Evolutionary conservation across 768 basidiomycete genomes (phyloP).

Genomic region (Pisolithus tinctorius): DNA sequence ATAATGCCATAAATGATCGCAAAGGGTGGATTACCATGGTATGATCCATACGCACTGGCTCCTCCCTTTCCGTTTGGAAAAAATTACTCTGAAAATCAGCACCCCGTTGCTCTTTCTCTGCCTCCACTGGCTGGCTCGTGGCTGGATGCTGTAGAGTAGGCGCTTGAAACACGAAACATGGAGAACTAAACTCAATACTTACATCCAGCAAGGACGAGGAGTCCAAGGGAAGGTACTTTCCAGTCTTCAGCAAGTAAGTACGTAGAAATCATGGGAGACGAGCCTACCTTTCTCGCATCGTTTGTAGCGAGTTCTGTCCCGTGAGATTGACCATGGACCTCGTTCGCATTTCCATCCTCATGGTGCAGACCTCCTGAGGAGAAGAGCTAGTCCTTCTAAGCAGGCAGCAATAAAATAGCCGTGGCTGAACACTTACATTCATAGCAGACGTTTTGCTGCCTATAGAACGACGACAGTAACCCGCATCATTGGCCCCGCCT

Average conservation of each 20-base stretch:
- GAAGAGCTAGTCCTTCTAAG: too few relatives aligned
- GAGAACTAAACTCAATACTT: neutral
- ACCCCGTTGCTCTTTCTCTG: neutral
- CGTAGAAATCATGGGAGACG: neutral
- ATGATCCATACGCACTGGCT: neutral
- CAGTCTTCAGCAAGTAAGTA: neutral
- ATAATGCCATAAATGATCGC: too few relatives aligned
- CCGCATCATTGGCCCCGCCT: too few relatives aligned
- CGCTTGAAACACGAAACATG: neutral
- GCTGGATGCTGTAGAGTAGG: neutral
- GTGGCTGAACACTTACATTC: neutral
- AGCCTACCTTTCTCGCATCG: neutral
- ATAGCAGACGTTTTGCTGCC: neutral
- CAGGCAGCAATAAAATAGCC: too few relatives aligned
- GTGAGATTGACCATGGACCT: neutral
- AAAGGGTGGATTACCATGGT: too few relatives aligned
- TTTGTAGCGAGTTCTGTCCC: neutral
- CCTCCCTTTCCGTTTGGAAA: neutral
- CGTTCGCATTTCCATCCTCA: too few relatives aligned
- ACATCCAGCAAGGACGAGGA: neutral
- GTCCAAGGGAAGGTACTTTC: neutral
- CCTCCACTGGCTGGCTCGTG: neutral
- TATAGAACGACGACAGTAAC: neutral
- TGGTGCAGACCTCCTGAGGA: too few relatives aligned
- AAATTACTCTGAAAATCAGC: too few relatives aligned